Percentiles rank a stretch among this genome's conserved stretches.
Evolutionary conservation across 2,329 filamentous ascomycete species (phyloP).

Genomic region (Phialophora tarda): DNA sequence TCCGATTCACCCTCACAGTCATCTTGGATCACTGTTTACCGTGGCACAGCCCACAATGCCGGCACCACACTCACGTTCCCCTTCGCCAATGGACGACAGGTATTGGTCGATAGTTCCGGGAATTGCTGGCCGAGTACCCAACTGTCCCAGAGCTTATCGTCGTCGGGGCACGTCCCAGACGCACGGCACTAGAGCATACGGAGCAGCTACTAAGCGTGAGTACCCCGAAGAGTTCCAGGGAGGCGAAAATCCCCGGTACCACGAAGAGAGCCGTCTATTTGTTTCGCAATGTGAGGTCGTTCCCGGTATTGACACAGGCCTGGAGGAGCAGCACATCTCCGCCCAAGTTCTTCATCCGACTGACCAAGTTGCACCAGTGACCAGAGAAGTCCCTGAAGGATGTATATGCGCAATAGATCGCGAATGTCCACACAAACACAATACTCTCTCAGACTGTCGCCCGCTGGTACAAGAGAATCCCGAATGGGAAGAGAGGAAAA

Average conservation of each 20-base stretch:
- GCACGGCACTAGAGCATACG: background rate
- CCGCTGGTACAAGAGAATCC: constrained; percentile 28
- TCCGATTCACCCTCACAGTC: background rate
- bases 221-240: background rate
- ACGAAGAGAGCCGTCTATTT: background rate
- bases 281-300: background rate
- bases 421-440: constrained; percentile 20
- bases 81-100: background rate
- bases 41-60: background rate
- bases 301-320: background rate
- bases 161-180: background rate
- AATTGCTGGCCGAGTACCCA: background rate
- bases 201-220: background rate
- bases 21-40: background rate
- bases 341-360: background rate
- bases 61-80: background rate
- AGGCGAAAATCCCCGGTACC: background rate
- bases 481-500: constrained; percentile 18
- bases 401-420: constrained; percentile 32
- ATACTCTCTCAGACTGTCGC: constrained; percentile 32
- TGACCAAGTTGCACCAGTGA: background rate
- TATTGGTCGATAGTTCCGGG: background rate
- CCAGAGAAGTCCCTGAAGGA: too few species aligned
- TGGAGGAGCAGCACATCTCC: background rate
- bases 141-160: background rate